Evolutionary conservation across 805 yeast species (phyloP).

Genomic region (Candida fluviatilis): DNA sequence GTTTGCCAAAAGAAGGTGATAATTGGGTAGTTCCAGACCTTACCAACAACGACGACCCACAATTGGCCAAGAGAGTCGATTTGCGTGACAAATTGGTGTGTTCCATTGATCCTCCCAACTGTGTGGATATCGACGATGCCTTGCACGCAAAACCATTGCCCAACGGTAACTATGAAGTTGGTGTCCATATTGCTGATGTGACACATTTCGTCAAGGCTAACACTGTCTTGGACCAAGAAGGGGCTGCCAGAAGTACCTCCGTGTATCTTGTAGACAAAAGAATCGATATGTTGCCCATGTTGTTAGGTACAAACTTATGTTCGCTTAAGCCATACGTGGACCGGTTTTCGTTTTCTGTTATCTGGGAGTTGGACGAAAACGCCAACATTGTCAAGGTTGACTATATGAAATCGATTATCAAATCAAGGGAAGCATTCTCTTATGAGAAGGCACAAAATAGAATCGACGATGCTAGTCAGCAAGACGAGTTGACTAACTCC

Average conservation of each 20-base stretch:
- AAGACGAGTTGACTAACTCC: constrained; percentile 83
- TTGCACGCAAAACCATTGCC: constrained; percentile 80
- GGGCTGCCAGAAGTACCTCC: constrained; percentile 95
- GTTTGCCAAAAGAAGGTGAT: constrained; percentile 91
- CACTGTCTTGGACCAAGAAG: constrained; percentile 90
- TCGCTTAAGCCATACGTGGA: constrained; percentile 94
- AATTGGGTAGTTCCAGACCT: constrained; percentile 85
- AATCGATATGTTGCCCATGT: constrained; percentile 96
- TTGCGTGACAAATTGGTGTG: constrained; percentile 86
- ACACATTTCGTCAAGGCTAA: constrained; percentile 94
- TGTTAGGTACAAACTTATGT: constrained; percentile 93
- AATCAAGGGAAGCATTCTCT: constrained; percentile 90
- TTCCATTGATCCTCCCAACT: constrained; percentile 95
- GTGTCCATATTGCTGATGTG: constrained; percentile 99
- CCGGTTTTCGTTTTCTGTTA: constrained; percentile 89
- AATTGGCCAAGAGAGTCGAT: constrained; percentile 67
- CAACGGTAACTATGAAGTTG: constrained; percentile 94
- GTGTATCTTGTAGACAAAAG: constrained; percentile 96
- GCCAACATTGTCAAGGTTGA: constrained; percentile 79
- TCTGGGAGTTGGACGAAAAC: constrained; percentile 89
- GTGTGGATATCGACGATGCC: constrained; percentile 98
- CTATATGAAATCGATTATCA: constrained; percentile 83
- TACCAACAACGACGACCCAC: constrained; percentile 47
- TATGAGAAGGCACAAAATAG: constrained; percentile 90
- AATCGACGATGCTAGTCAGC: constrained; percentile 72